Conservation (phyloP, 2,329 filamentous ascomycete species). For the Aspergillus oerlinghausenensis region DNA sequence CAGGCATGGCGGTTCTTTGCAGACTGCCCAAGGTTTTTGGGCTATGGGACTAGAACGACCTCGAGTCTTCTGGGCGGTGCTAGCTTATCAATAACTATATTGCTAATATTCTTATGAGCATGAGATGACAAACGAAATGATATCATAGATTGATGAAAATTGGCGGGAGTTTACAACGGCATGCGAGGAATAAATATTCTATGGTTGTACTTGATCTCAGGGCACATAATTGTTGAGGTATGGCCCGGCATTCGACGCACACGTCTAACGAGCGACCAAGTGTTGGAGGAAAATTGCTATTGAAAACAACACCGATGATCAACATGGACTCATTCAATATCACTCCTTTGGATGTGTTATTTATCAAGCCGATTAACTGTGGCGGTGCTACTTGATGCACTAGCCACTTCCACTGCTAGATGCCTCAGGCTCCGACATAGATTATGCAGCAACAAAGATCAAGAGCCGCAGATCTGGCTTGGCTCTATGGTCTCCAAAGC, state of each 20-base stretch:
- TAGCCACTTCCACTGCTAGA: slow-evolving; percentile 10
- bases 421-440: slow-evolving; percentile 10
- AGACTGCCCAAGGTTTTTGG: slow-evolving; percentile 23
- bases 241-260: too few relatives aligned
- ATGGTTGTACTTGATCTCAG: background rate
- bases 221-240: too few relatives aligned
- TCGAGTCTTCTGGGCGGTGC: background rate
- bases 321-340: background rate
- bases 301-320: background rate
- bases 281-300: too few relatives aligned
- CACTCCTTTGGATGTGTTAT: background rate
- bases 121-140: slow-evolving; percentile 4
- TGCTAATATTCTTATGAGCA: slow-evolving; percentile 9
- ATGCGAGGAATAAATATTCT: background rate
- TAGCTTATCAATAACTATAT: background rate
- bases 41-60: slow-evolving; percentile 10
- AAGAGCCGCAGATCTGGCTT: slow-evolving; percentile 20
- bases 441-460: slow-evolving; percentile 7
- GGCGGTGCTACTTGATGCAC: slow-evolving; percentile 18
- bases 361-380: slow-evolving; percentile 12
- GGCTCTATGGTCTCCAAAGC: slow-evolving; percentile 9
- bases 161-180: background rate
- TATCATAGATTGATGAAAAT: background rate
- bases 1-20: slow-evolving; percentile 31
- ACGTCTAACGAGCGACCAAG: too few relatives aligned